phyloP scores from a whole-genome alignment of 2,329 filamentous ascomycete genomes.

The Daldinia eschscholtzii region DNA sequence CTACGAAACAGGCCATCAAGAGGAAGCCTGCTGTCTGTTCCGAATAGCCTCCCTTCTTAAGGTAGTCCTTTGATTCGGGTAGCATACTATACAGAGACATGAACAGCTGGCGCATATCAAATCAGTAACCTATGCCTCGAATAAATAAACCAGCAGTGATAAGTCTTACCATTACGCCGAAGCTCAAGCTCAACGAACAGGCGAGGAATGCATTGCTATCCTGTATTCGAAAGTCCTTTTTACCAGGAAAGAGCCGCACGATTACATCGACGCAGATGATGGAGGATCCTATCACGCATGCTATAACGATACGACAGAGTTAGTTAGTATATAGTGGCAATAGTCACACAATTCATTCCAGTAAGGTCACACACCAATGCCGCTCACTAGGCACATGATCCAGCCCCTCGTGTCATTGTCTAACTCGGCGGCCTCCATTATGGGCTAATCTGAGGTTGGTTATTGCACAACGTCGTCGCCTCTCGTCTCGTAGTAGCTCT shows the following conservation, averaged over 20 bases:
- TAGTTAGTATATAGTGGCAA: conserved; percentile 22
- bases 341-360: conserved; percentile 17
- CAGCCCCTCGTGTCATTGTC: conserved; percentile 91
- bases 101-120: conserved; percentile 73
- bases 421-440: conserved; percentile 60
- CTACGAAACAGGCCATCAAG: conserved; percentile 77
- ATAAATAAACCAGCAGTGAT: neutral
- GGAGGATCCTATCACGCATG: conserved; percentile 79
- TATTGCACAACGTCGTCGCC: conserved; percentile 39
- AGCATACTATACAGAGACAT: conserved; percentile 94
- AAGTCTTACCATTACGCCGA: conserved; percentile 88
- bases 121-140: neutral
- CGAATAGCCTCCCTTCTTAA: conserved; percentile 75
- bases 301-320: conserved; percentile 50
- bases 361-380: conserved; percentile 66
- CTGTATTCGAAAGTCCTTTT: conserved; percentile 85
- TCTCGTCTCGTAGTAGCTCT: conserved; percentile 18
- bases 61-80: conserved; percentile 83
- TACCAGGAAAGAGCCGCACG: conserved; percentile 77
- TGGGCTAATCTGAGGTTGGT: conserved; percentile 40
- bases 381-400: conserved; percentile 90
- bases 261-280: conserved; percentile 90
- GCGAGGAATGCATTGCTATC: conserved; percentile 91
- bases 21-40: conserved; percentile 75
- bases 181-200: conserved; percentile 89